phyloP scores from a whole-genome alignment of 1,284 basidiomycete species.

The Flammula alnicola region DNA sequence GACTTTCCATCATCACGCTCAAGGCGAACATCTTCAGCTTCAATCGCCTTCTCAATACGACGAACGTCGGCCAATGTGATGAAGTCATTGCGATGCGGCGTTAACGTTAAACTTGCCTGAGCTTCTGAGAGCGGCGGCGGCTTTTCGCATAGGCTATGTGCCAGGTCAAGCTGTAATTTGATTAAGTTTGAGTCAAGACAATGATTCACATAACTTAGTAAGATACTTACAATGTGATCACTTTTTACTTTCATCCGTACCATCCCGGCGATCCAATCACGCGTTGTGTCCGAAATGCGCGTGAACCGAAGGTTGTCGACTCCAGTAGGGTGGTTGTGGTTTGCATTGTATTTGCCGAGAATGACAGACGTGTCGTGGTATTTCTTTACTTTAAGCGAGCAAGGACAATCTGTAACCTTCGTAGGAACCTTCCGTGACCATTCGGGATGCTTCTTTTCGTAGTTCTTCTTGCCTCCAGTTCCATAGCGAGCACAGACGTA shows the following conservation, averaged over 20 bases:
- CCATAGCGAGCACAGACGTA: slow-evolving; percentile 12
- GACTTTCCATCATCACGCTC: slow-evolving; percentile 13
- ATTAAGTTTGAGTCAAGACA: no score
- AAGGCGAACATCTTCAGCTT: slow-evolving; percentile 10
- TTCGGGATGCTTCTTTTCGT: slow-evolving; percentile 10
- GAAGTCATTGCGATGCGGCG: slow-evolving; percentile 6
- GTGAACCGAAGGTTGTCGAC: slow-evolving; percentile 13
- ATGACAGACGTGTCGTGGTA: slow-evolving; percentile 3
- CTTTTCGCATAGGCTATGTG: no score
- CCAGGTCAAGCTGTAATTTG: no score
- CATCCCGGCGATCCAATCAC: slow-evolving; percentile 11
- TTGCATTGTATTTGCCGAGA: slow-evolving; percentile 3
- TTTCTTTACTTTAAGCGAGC: slow-evolving; percentile 8
- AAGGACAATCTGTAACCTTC: slow-evolving; percentile 6
- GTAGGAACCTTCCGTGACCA: slow-evolving; percentile 9
- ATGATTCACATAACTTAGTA: slow-evolving; percentile 1
- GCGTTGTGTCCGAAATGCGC: slow-evolving; percentile 1
- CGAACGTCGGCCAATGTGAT: slow-evolving; percentile 8
- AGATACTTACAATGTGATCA: slow-evolving; percentile 10
- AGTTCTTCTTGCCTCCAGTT: slow-evolving; percentile 4
- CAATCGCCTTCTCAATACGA: slow-evolving; percentile 14
- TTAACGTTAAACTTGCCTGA: no score
- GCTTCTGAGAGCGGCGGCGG: no score
- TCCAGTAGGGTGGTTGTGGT: slow-evolving; percentile 12
- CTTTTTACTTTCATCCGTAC: slow-evolving; percentile 8